Conservation (phyloP, 345 rosid genomes). For the Eucalyptus viminalis region DNA sequence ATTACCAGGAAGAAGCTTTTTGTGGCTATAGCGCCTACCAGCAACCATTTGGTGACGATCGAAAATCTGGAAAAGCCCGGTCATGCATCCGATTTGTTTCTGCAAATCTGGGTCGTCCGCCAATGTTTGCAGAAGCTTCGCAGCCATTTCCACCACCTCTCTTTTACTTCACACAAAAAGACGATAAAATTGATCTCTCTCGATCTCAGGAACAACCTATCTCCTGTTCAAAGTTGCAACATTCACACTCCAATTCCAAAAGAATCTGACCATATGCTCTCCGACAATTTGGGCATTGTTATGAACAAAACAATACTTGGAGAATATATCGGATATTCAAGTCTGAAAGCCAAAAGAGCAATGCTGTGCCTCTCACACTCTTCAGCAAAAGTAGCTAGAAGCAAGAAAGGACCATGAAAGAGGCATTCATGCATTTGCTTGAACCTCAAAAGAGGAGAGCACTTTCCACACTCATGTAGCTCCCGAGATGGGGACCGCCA, state of each 20-base stretch:
- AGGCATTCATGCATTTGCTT: neutral
- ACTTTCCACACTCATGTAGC: slow-evolving; percentile 32
- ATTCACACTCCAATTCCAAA: neutral
- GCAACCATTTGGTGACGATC: slow-evolving; percentile 57
- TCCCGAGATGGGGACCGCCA: slow-evolving; percentile 8
- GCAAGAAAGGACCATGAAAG: neutral
- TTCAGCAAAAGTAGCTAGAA: neutral
- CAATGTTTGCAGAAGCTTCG: slow-evolving; percentile 83
- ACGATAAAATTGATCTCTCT: neutral
- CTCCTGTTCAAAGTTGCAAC: neutral
- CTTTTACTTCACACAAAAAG: neutral
- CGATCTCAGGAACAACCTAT: neutral
- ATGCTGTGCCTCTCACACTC: neutral
- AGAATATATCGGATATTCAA: neutral
- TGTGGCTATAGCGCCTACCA: slow-evolving; percentile 32
- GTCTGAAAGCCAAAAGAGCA: neutral
- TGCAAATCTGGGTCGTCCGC: slow-evolving; percentile 93
- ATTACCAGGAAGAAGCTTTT: slow-evolving; percentile 55
- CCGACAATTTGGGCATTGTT: neutral
- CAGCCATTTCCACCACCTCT: slow-evolving; percentile 44
- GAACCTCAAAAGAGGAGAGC: slow-evolving; percentile 11
- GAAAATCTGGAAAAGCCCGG: slow-evolving; percentile 79
- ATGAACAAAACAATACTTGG: neutral
- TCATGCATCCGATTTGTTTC: slow-evolving; percentile 98
- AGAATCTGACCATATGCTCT: neutral